These are phyloP conservation scores for Hymenoscyphus occultus DNA, from an alignment of 2,329 filamentous ascomycete species.

Conservation along the genomic window DNA sequence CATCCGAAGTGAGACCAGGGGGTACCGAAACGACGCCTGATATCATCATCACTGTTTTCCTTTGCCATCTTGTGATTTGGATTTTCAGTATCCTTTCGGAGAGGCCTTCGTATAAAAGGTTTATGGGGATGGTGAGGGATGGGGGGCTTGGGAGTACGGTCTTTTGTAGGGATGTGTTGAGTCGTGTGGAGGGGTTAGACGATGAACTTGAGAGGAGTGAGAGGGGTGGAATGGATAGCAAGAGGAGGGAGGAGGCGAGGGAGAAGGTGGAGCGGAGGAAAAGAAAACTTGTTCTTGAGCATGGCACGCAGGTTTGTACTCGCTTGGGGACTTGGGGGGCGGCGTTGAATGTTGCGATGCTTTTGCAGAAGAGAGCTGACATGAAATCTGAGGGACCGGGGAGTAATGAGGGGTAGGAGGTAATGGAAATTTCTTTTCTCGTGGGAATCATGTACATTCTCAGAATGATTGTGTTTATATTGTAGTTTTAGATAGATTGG, in stretches of 20 bases:
- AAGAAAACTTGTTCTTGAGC: conserved; percentile 21
- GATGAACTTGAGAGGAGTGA: not conserved
- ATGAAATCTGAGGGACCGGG: conserved; percentile 8
- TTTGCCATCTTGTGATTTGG: conserved; percentile 28
- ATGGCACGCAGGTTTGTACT: conserved; percentile 28
- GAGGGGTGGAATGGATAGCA: not conserved
- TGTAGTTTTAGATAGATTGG: no score
- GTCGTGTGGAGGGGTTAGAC: conserved; percentile 9
- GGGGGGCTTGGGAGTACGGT: conserved; percentile 10
- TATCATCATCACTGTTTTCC: conserved; percentile 24
- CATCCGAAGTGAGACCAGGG: conserved; percentile 1
- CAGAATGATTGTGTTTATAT: no score
- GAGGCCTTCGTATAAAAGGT: conserved; percentile 9
- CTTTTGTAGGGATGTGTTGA: conserved; percentile 20
- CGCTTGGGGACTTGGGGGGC: conserved; percentile 28
- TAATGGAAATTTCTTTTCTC: no score
- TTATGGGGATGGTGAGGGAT: conserved; percentile 10
- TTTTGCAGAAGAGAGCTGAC: conserved; percentile 25
- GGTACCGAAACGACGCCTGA: conserved; percentile 24
- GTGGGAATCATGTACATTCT: no score
- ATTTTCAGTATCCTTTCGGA: conserved; percentile 22
- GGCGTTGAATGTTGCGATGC: conserved; percentile 25
- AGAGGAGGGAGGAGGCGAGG: not conserved
- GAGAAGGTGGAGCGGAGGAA: not conserved
- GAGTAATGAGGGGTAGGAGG: not conserved